Percentiles rank a stretch among this genome's conserved stretches.
Conservation (phyloP, 2,329 filamentous ascomycete species). For the Beauveria asiatica region DNA sequence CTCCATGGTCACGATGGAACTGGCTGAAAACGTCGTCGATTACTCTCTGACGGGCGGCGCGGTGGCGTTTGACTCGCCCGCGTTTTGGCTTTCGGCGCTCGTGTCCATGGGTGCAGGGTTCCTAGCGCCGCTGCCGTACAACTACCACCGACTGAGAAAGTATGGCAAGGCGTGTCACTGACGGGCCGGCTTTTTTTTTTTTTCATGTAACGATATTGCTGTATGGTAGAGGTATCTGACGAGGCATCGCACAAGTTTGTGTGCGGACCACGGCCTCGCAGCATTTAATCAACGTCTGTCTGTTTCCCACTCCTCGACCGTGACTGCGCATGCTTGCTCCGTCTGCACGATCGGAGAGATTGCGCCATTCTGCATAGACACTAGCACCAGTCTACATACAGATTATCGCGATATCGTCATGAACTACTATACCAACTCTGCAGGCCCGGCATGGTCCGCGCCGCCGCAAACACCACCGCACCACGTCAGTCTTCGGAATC, state of each 20-base stretch:
- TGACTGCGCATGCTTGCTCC: not conserved
- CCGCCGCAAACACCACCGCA: not conserved
- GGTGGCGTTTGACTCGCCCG: slow-evolving; percentile 35
- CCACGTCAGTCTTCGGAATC: not conserved
- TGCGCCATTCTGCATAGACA: not conserved
- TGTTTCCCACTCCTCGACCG: not conserved
- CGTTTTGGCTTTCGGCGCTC: slow-evolving; percentile 44
- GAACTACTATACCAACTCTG: not conserved
- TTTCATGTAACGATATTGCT: not conserved
- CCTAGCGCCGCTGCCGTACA: slow-evolving; percentile 43
- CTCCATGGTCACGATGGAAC: slow-evolving; percentile 51
- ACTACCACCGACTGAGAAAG: slow-evolving; percentile 39
- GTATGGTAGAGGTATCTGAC: not conserved
- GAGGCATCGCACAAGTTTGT: not conserved
- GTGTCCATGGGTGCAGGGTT: slow-evolving; percentile 36
- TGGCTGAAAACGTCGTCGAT: slow-evolving; percentile 45
- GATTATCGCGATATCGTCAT: not conserved
- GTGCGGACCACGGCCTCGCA: not conserved
- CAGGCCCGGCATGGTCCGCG: not conserved
- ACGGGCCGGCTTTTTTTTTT: slow-evolving; percentile 5
- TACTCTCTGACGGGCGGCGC: slow-evolving; percentile 45
- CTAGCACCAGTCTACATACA: too few species aligned
- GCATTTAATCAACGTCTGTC: not conserved
- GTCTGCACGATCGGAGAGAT: not conserved
- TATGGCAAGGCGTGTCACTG: slow-evolving; percentile 41